Percentiles rank a stretch among this genome's conserved stretches.
phyloP scores from a whole-genome alignment of 108 stramenopile genomes.

The Fragilaria crotonensis region DNA sequence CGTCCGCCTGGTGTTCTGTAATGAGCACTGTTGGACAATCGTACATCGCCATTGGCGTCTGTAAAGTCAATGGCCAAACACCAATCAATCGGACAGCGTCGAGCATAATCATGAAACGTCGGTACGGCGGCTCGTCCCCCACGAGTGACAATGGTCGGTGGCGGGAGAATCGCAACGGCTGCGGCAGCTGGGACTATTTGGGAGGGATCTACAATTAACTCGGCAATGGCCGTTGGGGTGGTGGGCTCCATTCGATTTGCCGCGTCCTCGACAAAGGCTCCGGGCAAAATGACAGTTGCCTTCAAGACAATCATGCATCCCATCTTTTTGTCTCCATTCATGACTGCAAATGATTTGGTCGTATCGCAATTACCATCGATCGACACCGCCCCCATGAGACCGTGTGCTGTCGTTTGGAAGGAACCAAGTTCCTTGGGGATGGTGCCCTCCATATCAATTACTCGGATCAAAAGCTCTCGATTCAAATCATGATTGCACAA shows the following conservation, averaged over 20 bases:
- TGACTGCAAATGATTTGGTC: not conserved
- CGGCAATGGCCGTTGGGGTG: not conserved
- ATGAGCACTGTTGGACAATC: not conserved
- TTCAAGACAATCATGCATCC: not conserved
- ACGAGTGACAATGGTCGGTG: not conserved
- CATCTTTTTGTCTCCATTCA: conserved; percentile 3
- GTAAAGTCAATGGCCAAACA: conserved; percentile 4
- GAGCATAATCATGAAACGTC: not conserved
- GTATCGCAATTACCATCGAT: not conserved
- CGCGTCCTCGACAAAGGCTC: not conserved
- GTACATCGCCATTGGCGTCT: not conserved
- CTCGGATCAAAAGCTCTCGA: not conserved
- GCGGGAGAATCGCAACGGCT: not conserved
- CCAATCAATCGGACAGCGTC: not conserved
- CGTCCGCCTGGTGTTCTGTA: not conserved
- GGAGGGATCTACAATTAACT: too few relatives aligned
- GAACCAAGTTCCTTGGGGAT: not conserved
- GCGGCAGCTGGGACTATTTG: not conserved
- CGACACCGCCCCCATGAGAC: not conserved
- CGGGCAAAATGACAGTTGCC: not conserved
- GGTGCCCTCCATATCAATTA: not conserved
- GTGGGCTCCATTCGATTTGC: not conserved
- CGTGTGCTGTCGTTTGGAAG: not conserved
- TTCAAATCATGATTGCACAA: conserved; percentile 5
- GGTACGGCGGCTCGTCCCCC: not conserved